phyloP scores from a whole-genome alignment of 257 asterid genomes.

The Solanum lignicaule region DNA sequence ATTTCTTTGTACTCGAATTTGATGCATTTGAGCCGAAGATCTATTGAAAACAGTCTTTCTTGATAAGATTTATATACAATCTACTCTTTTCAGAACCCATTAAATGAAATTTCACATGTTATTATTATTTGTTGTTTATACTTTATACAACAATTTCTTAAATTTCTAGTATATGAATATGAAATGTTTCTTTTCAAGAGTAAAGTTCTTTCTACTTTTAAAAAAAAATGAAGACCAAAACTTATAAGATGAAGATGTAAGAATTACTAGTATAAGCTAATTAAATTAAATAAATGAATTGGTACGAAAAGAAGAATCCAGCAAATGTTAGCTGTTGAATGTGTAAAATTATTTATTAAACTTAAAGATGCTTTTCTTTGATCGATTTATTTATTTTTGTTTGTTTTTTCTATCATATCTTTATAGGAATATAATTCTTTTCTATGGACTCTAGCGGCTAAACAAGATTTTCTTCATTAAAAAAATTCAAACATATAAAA shows the following conservation, averaged over 20 bases:
- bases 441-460: slow-evolving; percentile 1
- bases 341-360: not conserved
- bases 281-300: not conserved
- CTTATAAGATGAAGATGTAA: not conserved
- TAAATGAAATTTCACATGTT: not conserved
- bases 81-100: too few relatives aligned
- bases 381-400: not conserved
- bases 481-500: not conserved
- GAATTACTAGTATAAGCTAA: not conserved
- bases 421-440: slow-evolving; percentile 10
- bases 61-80: too few relatives aligned
- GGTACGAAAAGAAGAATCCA: not conserved
- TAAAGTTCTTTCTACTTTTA: not conserved
- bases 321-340: slow-evolving; percentile 1
- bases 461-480: not conserved
- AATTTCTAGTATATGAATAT: not conserved
- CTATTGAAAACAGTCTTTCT: too few relatives aligned
- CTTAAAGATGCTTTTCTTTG: not conserved
- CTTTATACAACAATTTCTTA: not conserved
- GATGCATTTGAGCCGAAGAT: too few relatives aligned
- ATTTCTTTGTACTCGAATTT: too few relatives aligned
- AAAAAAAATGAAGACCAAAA: not conserved
- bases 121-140: not conserved
- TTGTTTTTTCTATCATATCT: not conserved
- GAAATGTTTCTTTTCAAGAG: not conserved